These are phyloP conservation scores for Penicillium sp. DNA, from an alignment of 2,329 filamentous ascomycete genomes.

Conservation along the genomic window DNA sequence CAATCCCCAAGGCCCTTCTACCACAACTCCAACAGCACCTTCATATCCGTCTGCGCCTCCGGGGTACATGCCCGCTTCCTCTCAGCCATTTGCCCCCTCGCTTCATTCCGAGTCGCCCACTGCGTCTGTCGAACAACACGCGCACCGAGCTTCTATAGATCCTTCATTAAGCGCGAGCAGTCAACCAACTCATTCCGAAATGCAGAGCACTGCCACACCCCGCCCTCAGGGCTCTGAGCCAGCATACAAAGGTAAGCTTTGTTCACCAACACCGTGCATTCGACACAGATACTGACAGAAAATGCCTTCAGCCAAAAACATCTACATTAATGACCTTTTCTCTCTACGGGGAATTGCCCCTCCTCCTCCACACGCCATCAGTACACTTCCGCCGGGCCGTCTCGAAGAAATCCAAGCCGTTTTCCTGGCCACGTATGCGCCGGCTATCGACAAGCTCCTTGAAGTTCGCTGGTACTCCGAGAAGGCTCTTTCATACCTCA, in stretches of 20 bases:
- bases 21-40: constrained; percentile 18
- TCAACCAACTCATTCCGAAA: constrained; percentile 33
- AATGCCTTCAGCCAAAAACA: constrained; percentile 58
- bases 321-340: constrained; percentile 74
- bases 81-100: constrained; percentile 42
- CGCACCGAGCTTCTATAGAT: constrained; percentile 65
- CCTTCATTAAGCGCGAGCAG: constrained; percentile 60
- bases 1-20: constrained; percentile 40
- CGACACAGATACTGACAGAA: constrained; percentile 42
- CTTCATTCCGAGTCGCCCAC: constrained; percentile 40
- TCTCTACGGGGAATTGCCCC: constrained; percentile 62
- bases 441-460: constrained; percentile 72
- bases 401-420: constrained; percentile 70
- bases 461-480: constrained; percentile 80
- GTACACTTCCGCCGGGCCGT: constrained; percentile 43
- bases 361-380: constrained; percentile 56
- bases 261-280: not conserved
- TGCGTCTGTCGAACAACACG: constrained; percentile 51
- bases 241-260: constrained; percentile 23
- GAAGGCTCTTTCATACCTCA: constrained; percentile 55
- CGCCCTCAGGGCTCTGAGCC: constrained; percentile 22
- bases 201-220: constrained; percentile 35
- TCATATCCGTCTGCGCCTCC: constrained; percentile 41
- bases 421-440: constrained; percentile 75
- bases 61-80: constrained; percentile 41